Percentiles rank a stretch among this genome's conserved stretches.
Evolutionary conservation across 768 basidiomycete genomes (phyloP).

Genomic region (Auricularia auricula-judae): DNA sequence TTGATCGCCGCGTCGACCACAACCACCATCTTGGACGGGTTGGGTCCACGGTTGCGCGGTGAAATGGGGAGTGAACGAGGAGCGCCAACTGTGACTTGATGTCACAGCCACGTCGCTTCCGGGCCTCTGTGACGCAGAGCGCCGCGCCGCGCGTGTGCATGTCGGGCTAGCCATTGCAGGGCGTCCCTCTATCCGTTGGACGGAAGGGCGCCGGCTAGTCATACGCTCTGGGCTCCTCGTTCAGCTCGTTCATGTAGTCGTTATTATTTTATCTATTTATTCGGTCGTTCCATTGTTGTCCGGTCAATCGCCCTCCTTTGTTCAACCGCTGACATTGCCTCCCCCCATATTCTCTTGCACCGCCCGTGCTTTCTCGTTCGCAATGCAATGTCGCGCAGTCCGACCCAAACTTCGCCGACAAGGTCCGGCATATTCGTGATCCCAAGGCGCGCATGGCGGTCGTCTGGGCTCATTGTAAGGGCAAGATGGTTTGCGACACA

Average conservation of each 20-base stretch:
- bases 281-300: conserved; percentile 1
- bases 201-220: neutral
- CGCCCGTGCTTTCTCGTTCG: conserved; percentile 14
- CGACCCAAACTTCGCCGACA: conserved; percentile 75
- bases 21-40: conserved; percentile 28
- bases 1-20: conserved; percentile 77
- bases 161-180: conserved; percentile 29
- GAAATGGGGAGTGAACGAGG: conserved; percentile 98
- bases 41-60: conserved; percentile 84
- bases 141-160: conserved; percentile 25
- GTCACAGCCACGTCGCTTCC: conserved; percentile 36
- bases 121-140: conserved; percentile 59
- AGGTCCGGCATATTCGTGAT: conserved; percentile 77
- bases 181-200: neutral
- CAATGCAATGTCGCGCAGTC: conserved; percentile 42
- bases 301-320: neutral
- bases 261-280: conserved; percentile 1
- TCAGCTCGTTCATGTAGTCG: conserved; percentile 10
- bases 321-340: conserved; percentile 48
- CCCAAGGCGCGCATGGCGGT: conserved; percentile 79
- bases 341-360: conserved; percentile 36
- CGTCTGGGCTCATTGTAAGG: conserved; percentile 81
- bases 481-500: conserved; percentile 79
- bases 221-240: conserved; percentile 18
- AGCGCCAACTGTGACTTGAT: conserved; percentile 52